phyloP scores from a whole-genome alignment of 2,329 filamentous ascomycete genomes.

The Trichophaea hybrida region DNA sequence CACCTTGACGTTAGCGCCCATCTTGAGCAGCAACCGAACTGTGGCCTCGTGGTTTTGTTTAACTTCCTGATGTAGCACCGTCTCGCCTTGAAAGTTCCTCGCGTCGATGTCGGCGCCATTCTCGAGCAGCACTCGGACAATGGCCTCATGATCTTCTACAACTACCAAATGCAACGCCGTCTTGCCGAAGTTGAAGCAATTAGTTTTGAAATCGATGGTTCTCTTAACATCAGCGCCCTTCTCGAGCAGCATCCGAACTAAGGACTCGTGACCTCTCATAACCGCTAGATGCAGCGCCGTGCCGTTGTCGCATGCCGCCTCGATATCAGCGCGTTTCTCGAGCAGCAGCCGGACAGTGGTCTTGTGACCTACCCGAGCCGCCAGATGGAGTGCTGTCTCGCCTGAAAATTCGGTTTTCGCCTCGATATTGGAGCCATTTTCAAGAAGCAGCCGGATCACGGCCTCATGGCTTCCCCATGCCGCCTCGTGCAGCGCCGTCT shows the following conservation, averaged over 20 bases:
- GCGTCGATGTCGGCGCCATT: too few species aligned
- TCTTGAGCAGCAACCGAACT: neutral
- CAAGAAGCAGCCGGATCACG: conserved; percentile 27
- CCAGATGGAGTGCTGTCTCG: conserved; percentile 9
- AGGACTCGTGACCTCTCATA: neutral
- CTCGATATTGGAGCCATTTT: conserved; percentile 12
- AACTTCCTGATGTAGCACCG: too few species aligned
- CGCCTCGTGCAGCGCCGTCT: conserved; percentile 23
- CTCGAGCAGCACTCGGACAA: too few species aligned
- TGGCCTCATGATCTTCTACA: too few species aligned
- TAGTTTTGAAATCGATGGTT: neutral
- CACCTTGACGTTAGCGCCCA: too few species aligned
- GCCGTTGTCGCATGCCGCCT: conserved; percentile 8
- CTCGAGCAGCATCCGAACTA: conserved; percentile 8
- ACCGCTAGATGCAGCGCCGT: conserved; percentile 10
- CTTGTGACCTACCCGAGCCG: conserved; percentile 11
- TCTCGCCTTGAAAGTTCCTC: too few species aligned
- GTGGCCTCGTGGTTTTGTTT: neutral
- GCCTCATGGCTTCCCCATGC: conserved; percentile 28
- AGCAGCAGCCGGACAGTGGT: too few species aligned
- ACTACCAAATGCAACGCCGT: too few species aligned
- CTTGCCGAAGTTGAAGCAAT: too few species aligned
- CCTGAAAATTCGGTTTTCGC: conserved; percentile 11
- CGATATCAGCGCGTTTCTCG: conserved; percentile 7
- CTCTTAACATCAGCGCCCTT: conserved; percentile 3